Evolutionary conservation across 78 protist species (phyloP).

Genomic region (Dictyostelium citrinum): DNA sequence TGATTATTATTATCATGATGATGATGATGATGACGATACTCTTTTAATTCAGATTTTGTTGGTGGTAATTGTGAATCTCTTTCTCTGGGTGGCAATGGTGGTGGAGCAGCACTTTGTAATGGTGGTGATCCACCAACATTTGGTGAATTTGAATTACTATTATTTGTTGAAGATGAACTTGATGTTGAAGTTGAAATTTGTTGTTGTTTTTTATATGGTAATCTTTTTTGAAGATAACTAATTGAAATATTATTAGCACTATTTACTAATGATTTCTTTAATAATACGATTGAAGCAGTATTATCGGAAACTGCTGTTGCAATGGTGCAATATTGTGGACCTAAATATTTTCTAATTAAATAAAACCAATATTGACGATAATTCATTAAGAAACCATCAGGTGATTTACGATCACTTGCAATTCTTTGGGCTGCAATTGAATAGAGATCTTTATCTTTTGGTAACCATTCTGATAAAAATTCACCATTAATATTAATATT

Average conservation of each 20-base stretch:
- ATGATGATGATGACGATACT: not conserved
- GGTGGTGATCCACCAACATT: not conserved
- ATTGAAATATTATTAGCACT: constrained; percentile 34
- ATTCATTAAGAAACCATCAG: constrained; percentile 62
- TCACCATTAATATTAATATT: constrained; percentile 39
- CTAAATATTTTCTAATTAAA: constrained; percentile 44
- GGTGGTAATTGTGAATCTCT: not conserved
- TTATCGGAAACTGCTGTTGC: constrained; percentile 17
- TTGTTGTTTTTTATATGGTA: not conserved
- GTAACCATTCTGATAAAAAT: constrained; percentile 45
- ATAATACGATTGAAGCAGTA: constrained; percentile 56
- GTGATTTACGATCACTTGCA: constrained; percentile 52
- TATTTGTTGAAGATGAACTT: not conserved
- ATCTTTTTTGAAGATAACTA: constrained; percentile 15
- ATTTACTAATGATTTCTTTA: constrained; percentile 10
- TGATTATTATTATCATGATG: not conserved
- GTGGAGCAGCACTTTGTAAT: not conserved
- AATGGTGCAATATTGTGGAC: constrained; percentile 10
- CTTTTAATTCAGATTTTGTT: not conserved
- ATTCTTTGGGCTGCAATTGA: constrained; percentile 63
- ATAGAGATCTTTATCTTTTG: constrained; percentile 34
- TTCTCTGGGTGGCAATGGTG: constrained; percentile 1
- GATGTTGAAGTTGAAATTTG: not conserved
- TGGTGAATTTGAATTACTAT: not conserved
- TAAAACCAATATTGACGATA: constrained; percentile 71